Evolutionary conservation across 2,329 filamentous ascomycete species (phyloP), one percentile per base, ranked within the genome.

Genomic region (Claviceps paspali): DNA sequence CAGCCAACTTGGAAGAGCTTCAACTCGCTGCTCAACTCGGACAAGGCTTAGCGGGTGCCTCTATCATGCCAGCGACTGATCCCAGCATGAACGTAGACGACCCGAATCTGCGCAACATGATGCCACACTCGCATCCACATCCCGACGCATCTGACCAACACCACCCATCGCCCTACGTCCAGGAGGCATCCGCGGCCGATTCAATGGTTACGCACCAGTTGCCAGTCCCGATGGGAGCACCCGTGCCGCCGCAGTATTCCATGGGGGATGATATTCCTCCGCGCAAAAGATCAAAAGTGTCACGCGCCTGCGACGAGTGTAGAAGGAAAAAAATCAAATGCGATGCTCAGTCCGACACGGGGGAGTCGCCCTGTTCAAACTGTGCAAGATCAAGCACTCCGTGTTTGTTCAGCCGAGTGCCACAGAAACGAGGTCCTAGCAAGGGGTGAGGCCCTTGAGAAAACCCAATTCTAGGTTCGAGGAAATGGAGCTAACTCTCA

Each of bases 301-400:
- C 85, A 9, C 72, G 85, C 27, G 86, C 85, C 2, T 94, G 85
- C 50, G 85, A 94, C 52, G 84, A 92, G 53, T 93, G 85, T 53
- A 71, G 86, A 30, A 73, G 85, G 38, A 92, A 92, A 59, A 92
- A 88, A 64, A 84, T 92, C 41, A 83, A 85, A 51, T 94, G 86
- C 50, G 85, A 93, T 59, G 82, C 84, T 4, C 72, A 75, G 42
- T 78, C 79, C 7, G 83, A 92, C 52, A 70, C 70, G 5, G 78
- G 76, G 12, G 73, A 81, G 14, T 73, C 77, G 41, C 77, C 80
- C 5, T 94, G 86, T 51, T 82, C 81, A 3, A 88, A 84, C 50
- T 93, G 86, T 55, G 76, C 77, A 38, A 74, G 84, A 37, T 78
- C 82, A 6, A 72, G 73, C n/a, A 72, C 77, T n/a, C 64, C 67